Conservation (phyloP, 2,329 filamentous ascomycete species). For the Sporothrix inflata region DNA sequence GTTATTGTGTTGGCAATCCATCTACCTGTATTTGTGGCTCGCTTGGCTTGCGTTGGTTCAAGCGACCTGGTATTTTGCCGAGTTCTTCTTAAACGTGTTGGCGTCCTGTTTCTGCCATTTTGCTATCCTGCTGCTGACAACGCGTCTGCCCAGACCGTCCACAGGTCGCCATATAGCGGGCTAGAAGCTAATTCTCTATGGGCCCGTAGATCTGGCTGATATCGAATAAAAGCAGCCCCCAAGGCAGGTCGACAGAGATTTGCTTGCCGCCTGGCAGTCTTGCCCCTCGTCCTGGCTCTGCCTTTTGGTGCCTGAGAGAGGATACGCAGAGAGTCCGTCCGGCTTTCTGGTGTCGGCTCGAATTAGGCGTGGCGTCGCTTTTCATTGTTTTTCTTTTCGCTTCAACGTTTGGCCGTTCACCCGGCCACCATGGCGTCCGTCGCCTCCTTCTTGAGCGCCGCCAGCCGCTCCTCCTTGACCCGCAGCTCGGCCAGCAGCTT, state of each 20-base stretch:
- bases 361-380: not conserved
- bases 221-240: not conserved
- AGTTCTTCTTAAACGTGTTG: not conserved
- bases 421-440: conserved; percentile 32
- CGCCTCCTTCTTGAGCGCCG: conserved; percentile 60
- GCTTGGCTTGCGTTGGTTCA: not conserved
- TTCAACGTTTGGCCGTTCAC: conserved; percentile 22
- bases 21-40: not conserved
- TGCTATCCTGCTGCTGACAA: not conserved
- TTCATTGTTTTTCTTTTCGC: not conserved
- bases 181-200: not conserved
- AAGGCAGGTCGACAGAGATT: not conserved
- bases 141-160: too few species aligned
- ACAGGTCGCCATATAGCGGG: too few species aligned
- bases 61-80: not conserved
- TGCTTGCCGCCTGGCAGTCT: not conserved
- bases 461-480: conserved; percentile 65
- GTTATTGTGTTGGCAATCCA: not conserved
- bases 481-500: conserved; percentile 64
- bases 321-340: not conserved
- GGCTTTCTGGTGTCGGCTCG: not conserved
- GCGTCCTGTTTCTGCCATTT: not conserved
- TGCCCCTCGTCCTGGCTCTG: not conserved
- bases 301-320: not conserved
- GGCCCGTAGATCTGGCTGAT: not conserved